Evolutionary conservation across 2,329 filamentous ascomycete genomes (phyloP).

Genomic region (Fusarium aywerte): DNA sequence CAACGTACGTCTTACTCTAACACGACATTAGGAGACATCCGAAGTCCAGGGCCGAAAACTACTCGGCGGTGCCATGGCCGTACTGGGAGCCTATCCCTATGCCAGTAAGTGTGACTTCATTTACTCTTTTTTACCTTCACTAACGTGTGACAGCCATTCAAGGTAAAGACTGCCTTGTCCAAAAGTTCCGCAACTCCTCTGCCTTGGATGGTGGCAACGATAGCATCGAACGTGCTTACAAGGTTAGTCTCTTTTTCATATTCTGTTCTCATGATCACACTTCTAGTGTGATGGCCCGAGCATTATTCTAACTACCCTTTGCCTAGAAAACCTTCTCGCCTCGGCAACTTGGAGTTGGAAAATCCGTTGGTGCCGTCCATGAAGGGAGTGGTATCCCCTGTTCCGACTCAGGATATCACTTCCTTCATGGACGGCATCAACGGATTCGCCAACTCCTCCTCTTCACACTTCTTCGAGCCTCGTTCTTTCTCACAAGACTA

Average conservation of each 20-base stretch:
- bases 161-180: constrained; percentile 87
- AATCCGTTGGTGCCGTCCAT: too few species aligned
- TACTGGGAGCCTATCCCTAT: constrained; percentile 70
- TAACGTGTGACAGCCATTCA: constrained; percentile 76
- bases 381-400: too few species aligned
- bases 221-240: background rate
- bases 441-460: background rate
- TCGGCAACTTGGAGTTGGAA: background rate
- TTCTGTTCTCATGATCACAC: background rate
- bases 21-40: constrained; percentile 49
- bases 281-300: background rate
- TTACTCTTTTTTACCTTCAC: background rate
- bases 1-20: constrained; percentile 17
- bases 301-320: background rate
- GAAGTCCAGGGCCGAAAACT: too few species aligned
- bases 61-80: too few species aligned
- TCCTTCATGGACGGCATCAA: background rate
- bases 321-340: too few species aligned
- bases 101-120: constrained; percentile 71
- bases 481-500: too few species aligned
- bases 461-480: too few species aligned
- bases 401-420: too few species aligned
- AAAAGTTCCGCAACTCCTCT: constrained; percentile 96
- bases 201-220: too few species aligned
- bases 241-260: background rate